A percentile compares a stretch with the other conserved stretches of the same genome.
Evolutionary conservation across 805 yeast genomes (phyloP).

Genomic region (Peterozyma toletana): DNA sequence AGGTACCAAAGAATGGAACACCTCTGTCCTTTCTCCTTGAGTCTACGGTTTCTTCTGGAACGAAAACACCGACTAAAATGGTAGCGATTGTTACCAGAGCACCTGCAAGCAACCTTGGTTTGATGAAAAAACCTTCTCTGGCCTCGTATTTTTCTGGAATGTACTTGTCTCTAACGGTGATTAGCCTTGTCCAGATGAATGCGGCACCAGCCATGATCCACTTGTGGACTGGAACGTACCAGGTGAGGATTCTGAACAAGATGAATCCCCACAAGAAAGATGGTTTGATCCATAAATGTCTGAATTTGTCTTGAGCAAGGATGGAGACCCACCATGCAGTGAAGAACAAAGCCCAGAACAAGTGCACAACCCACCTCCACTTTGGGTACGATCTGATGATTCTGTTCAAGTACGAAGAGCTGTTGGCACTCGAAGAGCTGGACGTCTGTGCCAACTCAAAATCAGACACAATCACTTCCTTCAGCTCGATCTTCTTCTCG

Average conservation of each 20-base stretch:
- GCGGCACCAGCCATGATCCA: slow-evolving; percentile 11
- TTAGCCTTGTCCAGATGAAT: slow-evolving; percentile 21
- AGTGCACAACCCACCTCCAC: too few species aligned
- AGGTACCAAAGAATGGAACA: slow-evolving; percentile 46
- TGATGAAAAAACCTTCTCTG: neutral
- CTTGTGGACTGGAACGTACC: slow-evolving; percentile 25
- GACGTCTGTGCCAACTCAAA: too few species aligned
- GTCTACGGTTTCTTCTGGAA: slow-evolving; percentile 36
- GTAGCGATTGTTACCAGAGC: slow-evolving; percentile 37
- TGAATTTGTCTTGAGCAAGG: slow-evolving; percentile 29
- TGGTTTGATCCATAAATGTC: slow-evolving; percentile 39
- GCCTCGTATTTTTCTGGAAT: slow-evolving; percentile 26
- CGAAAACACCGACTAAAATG: slow-evolving; percentile 46
- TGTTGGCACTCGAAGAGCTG: too few species aligned
- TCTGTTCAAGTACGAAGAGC: too few species aligned
- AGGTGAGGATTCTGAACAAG: slow-evolving; percentile 34
- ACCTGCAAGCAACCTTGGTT: slow-evolving; percentile 34
- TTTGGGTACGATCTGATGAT: too few species aligned
- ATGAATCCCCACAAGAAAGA: slow-evolving; percentile 34
- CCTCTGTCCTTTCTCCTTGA: slow-evolving; percentile 46
- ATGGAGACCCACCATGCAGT: slow-evolving; percentile 34
- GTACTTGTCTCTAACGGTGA: slow-evolving; percentile 26
- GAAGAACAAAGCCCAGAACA: too few species aligned
- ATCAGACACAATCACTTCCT: too few species aligned
- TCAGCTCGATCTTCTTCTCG: too few species aligned